phyloP scores from a whole-genome alignment of 148 eudicot species.

The Cornus florida region DNA sequence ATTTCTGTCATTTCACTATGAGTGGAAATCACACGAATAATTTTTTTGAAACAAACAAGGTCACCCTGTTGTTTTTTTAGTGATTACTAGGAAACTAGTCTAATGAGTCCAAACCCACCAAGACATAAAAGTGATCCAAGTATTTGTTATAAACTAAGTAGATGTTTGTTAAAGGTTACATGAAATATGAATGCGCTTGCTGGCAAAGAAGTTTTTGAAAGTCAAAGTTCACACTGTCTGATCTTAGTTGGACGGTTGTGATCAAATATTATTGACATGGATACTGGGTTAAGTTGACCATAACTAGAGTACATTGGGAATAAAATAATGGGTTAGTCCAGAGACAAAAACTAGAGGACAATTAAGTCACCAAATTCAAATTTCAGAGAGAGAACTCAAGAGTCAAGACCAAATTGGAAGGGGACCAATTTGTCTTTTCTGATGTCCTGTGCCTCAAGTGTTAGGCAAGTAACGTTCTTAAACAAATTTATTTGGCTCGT shows the following conservation, averaged over 20 bases:
- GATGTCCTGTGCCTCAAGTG: slow-evolving; percentile 45
- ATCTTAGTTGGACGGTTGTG: slow-evolving; percentile 57
- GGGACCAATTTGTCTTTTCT: slow-evolving; percentile 44
- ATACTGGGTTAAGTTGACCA: slow-evolving; percentile 47
- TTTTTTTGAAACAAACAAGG: too few relatives aligned
- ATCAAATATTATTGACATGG: slow-evolving; percentile 48
- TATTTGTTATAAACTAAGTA: slow-evolving; percentile 20
- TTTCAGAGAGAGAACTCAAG: not conserved
- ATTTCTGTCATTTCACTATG: too few relatives aligned
- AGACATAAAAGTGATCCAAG: slow-evolving; percentile 36
- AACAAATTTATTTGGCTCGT: too few relatives aligned
- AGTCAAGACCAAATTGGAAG: slow-evolving; percentile 29
- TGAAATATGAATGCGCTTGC: slow-evolving; percentile 9
- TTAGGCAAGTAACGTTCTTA: not conserved
- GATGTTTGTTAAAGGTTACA: slow-evolving; percentile 9
- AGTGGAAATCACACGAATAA: too few relatives aligned
- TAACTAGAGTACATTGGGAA: too few relatives aligned
- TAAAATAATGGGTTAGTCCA: not conserved
- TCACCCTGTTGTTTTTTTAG: too few relatives aligned
- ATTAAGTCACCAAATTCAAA: slow-evolving; percentile 37
- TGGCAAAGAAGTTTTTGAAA: slow-evolving; percentile 34
- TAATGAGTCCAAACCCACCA: slow-evolving; percentile 16
- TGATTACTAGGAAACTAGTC: slow-evolving; percentile 6
- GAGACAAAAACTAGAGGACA: slow-evolving; percentile 45
- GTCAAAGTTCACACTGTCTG: slow-evolving; percentile 67